Evolutionary conservation across 2,329 filamentous ascomycete genomes (phyloP), one percentile per base, ranked within the genome.

Genomic region (Purpureocillium takamizusanense): DNA sequence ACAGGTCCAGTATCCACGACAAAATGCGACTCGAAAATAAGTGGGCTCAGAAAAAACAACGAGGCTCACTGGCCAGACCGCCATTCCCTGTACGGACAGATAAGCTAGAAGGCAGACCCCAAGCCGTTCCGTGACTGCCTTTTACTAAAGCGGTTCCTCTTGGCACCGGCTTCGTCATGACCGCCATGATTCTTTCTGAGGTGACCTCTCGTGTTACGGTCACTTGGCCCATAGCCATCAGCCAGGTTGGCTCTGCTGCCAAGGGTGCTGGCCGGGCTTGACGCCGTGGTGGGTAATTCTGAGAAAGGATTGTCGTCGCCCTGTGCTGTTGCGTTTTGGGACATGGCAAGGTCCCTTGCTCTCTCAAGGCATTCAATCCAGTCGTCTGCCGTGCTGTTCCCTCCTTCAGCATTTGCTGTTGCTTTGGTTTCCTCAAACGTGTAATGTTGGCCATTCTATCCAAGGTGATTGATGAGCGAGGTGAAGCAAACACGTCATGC

Each of bases 111-210:
- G 36, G 86, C 84, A 35, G 89, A 84, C 21, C 87, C 87, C 35
- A 95, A 74, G n/a, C 90, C 89, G 59, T 87, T 95, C 65, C 94
- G 94, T 13, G 86, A 94, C 63, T 95, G 87, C 49, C 90, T 74
- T 63, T 92, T 92, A 65, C 88, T 95, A 62, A 95, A 97, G 35
- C 79, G 70, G 49, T 81, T 78, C 35, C 72, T 67, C 56, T 76
- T 80, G 11, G 66, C 54, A 14, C 62, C 52, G 30, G 66, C 56
- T 38, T 78, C 72, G 23, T 78, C 76, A 17, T 70, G 48, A 45
- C 65, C 72, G 32, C 64, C 67, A 51, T 79, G 77, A 44, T 68
- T 74, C 56, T 79, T 81, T 46, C 66, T 76, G 30, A 81, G 51
- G 48, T 78, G 73, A 44, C 71, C 72, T 39, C 78, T 69, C 35